These are phyloP conservation scores for Leccinum pellstonianum DNA, from an alignment of 768 basidiomycete genomes.

Conservation along the genomic window DNA sequence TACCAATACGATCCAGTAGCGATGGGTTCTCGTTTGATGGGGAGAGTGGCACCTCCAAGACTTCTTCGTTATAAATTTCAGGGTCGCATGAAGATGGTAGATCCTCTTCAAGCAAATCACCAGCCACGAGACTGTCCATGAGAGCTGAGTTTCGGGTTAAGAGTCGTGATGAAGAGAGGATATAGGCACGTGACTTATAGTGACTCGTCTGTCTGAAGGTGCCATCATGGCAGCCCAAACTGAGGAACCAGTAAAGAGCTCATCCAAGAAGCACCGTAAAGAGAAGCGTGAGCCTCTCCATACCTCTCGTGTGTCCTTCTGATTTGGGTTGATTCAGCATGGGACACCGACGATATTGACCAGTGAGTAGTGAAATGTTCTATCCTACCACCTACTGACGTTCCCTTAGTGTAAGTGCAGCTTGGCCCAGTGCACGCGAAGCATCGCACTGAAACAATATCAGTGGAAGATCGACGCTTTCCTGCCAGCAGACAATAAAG, in stretches of 20 bases:
- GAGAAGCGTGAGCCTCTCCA: slow-evolving; percentile 77
- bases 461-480: slow-evolving; percentile 93
- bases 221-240: slow-evolving; percentile 29
- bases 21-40: slow-evolving; percentile 29
- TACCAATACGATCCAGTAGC: slow-evolving; percentile 68
- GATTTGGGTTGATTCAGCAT: slow-evolving; percentile 55
- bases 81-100: slow-evolving; percentile 50
- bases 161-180: not conserved
- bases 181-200: slow-evolving; percentile 20
- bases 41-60: slow-evolving; percentile 33
- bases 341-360: slow-evolving; percentile 99
- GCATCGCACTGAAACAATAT: slow-evolving; percentile 13
- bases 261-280: slow-evolving; percentile 89
- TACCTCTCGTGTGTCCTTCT: not conserved
- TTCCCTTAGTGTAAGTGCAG: slow-evolving; percentile 42
- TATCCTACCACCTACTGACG: not conserved
- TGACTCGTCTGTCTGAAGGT: not conserved
- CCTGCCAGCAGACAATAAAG: slow-evolving; percentile 69
- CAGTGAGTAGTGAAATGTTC: slow-evolving; percentile 62
- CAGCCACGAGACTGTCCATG: slow-evolving; percentile 52
- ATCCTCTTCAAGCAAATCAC: slow-evolving; percentile 32
- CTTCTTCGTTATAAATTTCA: slow-evolving; percentile 57
- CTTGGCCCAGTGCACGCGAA: not conserved
- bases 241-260: slow-evolving; percentile 52
- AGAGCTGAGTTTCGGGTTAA: slow-evolving; percentile 4